These are phyloP conservation scores for Penicillium freii DNA, from an alignment of 2,329 filamentous ascomycete species.

Conservation along the genomic window DNA sequence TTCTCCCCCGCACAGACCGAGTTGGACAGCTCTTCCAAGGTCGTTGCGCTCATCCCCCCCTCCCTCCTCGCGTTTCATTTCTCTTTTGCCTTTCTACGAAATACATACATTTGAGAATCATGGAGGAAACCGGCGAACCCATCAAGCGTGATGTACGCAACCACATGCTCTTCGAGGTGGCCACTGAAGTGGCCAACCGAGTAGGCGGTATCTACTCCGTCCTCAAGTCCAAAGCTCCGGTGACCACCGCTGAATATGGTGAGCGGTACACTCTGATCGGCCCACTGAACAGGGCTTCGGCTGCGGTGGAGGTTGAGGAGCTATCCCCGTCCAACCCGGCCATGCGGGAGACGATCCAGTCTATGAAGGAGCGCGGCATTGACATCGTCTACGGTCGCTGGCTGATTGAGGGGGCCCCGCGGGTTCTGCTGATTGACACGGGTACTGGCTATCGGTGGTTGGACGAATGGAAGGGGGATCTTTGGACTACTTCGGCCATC, in stretches of 20 bases:
- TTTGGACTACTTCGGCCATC: constrained; percentile 91
- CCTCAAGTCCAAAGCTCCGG: constrained; percentile 96
- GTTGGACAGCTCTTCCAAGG: constrained; percentile 19
- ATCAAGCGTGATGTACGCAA: constrained; percentile 76
- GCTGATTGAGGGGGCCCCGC: constrained; percentile 93
- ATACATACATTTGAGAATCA: constrained; percentile 58
- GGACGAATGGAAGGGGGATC: constrained; percentile 94
- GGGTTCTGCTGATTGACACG: constrained; percentile 92
- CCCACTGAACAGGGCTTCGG: constrained; percentile 86
- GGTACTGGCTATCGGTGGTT: constrained; percentile 87
- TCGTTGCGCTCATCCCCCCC: constrained; percentile 8
- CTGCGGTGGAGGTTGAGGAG: constrained; percentile 96
- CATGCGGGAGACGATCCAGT: constrained; percentile 76
- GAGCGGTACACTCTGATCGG: constrained; percentile 94
- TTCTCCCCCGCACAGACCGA: constrained; percentile 29
- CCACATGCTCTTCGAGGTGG: constrained; percentile 93
- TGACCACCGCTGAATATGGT: constrained; percentile 98
- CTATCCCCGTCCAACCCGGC: constrained; percentile 79
- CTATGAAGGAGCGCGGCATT: constrained; percentile 91
- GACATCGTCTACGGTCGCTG: constrained; percentile 90
- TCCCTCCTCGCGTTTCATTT: constrained; percentile 4
- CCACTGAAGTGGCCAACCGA: constrained; percentile 95
- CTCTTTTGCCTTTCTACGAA: constrained; percentile 4
- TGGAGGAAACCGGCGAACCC: constrained; percentile 72
- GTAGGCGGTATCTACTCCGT: constrained; percentile 99